phyloP scores from a whole-genome alignment of 345 rosid genomes.

The Heritiera littoralis region DNA sequence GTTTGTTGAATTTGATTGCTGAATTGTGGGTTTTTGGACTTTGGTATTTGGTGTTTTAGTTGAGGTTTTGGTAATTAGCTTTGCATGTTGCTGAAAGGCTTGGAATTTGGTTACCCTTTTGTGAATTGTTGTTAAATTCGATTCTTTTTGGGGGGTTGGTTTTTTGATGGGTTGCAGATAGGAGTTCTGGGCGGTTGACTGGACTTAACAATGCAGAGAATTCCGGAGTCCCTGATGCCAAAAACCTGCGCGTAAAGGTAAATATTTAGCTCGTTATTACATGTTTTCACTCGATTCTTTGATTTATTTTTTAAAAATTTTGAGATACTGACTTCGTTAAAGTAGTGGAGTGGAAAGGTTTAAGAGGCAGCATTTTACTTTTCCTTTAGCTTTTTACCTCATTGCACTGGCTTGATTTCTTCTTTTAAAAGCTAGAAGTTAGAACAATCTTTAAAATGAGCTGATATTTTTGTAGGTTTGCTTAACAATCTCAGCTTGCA shows the following conservation, averaged over 20 bases:
- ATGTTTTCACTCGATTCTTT: background rate
- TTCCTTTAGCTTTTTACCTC: background rate
- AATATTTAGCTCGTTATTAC: background rate
- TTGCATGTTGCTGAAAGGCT: slow-evolving; percentile 12
- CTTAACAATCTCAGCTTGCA: background rate
- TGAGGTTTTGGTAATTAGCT: background rate
- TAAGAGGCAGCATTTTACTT: background rate
- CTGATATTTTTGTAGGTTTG: background rate
- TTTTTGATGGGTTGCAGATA: slow-evolving; percentile 41
- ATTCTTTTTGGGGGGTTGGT: background rate
- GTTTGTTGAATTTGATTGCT: background rate
- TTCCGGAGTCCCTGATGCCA: slow-evolving; percentile 52
- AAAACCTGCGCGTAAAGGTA: slow-evolving; percentile 87
- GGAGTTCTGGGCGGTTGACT: slow-evolving; percentile 57
- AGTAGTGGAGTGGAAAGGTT: background rate
- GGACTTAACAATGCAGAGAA: slow-evolving; percentile 57
- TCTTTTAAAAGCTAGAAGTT: background rate
- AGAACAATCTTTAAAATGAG: background rate
- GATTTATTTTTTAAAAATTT: background rate
- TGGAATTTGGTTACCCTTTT: slow-evolving; percentile 24
- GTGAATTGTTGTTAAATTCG: slow-evolving; percentile 15
- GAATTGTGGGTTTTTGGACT: background rate
- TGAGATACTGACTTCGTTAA: background rate
- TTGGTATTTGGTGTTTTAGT: background rate
- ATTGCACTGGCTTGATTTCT: background rate